Conservation (phyloP, 148 eudicot genomes). For the Dysphania ambrosioides region DNA sequence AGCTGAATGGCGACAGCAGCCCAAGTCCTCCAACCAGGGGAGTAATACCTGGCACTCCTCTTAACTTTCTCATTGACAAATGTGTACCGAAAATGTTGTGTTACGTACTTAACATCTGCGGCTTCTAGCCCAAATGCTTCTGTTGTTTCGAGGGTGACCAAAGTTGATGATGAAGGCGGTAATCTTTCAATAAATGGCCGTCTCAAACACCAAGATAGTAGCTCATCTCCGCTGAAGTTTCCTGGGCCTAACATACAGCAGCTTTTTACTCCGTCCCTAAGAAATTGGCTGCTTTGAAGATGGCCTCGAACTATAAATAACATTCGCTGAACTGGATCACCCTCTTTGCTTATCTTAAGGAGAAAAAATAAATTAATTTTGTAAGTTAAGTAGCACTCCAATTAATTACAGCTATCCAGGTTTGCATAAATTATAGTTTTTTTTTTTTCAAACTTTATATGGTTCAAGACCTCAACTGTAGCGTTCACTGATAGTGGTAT, state of each 20-base stretch:
- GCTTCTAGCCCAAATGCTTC: conserved; percentile 92
- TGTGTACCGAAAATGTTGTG: conserved; percentile 88
- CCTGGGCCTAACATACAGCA: conserved; percentile 95
- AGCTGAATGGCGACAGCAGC: conserved; percentile 87
- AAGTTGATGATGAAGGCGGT: conserved; percentile 80
- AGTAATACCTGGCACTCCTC: conserved; percentile 87
- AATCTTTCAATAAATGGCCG: conserved; percentile 71
- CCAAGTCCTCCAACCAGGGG: conserved; percentile 98
- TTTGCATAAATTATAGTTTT: no score
- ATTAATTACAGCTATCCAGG: no score
- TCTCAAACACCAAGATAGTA: conserved; percentile 82
- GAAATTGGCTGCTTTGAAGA: conserved; percentile 76
- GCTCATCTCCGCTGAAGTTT: conserved; percentile 90
- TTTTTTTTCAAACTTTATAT: no score
- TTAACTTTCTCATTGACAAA: conserved; percentile 82
- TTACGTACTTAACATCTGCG: conserved; percentile 78
- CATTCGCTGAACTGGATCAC: conserved; percentile 92
- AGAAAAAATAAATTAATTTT: background rate
- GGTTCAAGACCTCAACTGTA: no score
- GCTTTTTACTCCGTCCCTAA: conserved; percentile 72
- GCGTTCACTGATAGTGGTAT: no score
- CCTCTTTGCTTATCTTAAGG: conserved; percentile 70
- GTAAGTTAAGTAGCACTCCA: background rate
- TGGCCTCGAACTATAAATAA: conserved; percentile 84
- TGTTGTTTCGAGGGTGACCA: conserved; percentile 75